Evolutionary conservation across 1,284 basidiomycete genomes (phyloP).

Genomic region (Sporisorium sorghi): DNA sequence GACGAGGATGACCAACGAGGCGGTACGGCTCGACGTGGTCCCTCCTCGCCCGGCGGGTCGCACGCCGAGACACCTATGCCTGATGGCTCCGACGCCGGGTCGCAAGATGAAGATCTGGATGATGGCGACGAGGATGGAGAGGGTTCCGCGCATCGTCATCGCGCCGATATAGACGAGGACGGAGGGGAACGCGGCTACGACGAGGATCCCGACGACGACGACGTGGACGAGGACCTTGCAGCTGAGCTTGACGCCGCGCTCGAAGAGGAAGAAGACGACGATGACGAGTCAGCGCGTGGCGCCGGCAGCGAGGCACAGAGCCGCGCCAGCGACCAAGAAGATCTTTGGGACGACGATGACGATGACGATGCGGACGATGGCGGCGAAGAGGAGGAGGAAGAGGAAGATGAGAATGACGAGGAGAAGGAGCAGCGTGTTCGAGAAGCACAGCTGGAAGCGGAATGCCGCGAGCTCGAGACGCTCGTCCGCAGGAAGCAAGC

Average conservation of each 20-base stretch:
- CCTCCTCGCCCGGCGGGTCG: constrained; percentile 45
- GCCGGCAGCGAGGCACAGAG: constrained; percentile 56
- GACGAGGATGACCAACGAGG: constrained; percentile 49
- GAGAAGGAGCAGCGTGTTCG: constrained; percentile 64
- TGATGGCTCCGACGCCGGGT: constrained; percentile 31
- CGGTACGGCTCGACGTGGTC: constrained; percentile 46
- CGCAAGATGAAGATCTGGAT: constrained; percentile 45
- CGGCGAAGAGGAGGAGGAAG: constrained; percentile 80
- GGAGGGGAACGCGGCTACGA: constrained; percentile 41
- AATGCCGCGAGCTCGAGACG: constrained; percentile 66
- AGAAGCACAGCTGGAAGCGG: constrained; percentile 66
- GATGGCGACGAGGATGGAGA: constrained; percentile 29
- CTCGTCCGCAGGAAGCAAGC: constrained; percentile 64
- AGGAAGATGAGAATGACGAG: constrained; percentile 70
- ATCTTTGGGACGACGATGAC: constrained; percentile 64
- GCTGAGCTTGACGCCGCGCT: constrained; percentile 71
- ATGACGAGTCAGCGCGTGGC: constrained; percentile 72
- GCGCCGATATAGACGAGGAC: constrained; percentile 71
- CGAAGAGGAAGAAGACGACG: constrained; percentile 71
- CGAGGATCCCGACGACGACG: constrained; percentile 74
- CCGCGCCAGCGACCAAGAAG: constrained; percentile 59
- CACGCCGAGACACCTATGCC: constrained; percentile 43
- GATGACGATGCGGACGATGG: constrained; percentile 76
- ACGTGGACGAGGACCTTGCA: constrained; percentile 72
- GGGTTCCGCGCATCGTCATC: constrained; percentile 14